These are phyloP conservation scores for Dryas drummondii DNA, from an alignment of 306 rosid genomes.

Conservation along the genomic window DNA sequence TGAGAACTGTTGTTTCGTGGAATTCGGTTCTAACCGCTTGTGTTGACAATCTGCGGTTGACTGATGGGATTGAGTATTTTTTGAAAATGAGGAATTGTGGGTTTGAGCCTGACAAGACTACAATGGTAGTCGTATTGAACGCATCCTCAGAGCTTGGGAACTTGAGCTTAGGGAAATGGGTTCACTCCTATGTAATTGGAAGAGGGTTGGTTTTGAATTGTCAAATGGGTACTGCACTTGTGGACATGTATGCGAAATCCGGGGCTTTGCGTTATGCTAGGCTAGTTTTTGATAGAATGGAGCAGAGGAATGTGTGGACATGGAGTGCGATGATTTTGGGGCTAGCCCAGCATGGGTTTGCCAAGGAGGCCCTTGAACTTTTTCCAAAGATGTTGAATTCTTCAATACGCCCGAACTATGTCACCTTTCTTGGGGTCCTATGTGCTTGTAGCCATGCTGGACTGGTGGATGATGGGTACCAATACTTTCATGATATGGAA, in stretches of 20 bases:
- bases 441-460: conserved; percentile 94
- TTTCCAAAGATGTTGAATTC: conserved; percentile 47
- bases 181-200: conserved; percentile 59
- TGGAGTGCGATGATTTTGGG: conserved; percentile 96
- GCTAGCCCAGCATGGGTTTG: conserved; percentile 83
- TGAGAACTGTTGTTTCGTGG: conserved; percentile 75
- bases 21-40: conserved; percentile 70
- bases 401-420: conserved; percentile 61
- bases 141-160: conserved; percentile 76
- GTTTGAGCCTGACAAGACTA: conserved; percentile 78
- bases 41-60: conserved; percentile 54
- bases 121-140: conserved; percentile 70
- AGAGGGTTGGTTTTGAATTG: conserved; percentile 62
- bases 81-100: conserved; percentile 57
- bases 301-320: conserved; percentile 78
- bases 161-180: conserved; percentile 73
- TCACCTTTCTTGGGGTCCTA: conserved; percentile 80
- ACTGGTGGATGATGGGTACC: conserved; percentile 59
- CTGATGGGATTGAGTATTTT: conserved; percentile 58
- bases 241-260: conserved; percentile 85
- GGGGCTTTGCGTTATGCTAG: conserved; percentile 61
- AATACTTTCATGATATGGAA: conserved; percentile 65
- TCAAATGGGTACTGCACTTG: conserved; percentile 75
- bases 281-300: conserved; percentile 55
- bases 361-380: conserved; percentile 63